A percentile compares a stretch with the other conserved stretches of the same genome.
phyloP scores from a whole-genome alignment of 2,329 filamentous ascomycete species.

The Phialophora chinensis region DNA sequence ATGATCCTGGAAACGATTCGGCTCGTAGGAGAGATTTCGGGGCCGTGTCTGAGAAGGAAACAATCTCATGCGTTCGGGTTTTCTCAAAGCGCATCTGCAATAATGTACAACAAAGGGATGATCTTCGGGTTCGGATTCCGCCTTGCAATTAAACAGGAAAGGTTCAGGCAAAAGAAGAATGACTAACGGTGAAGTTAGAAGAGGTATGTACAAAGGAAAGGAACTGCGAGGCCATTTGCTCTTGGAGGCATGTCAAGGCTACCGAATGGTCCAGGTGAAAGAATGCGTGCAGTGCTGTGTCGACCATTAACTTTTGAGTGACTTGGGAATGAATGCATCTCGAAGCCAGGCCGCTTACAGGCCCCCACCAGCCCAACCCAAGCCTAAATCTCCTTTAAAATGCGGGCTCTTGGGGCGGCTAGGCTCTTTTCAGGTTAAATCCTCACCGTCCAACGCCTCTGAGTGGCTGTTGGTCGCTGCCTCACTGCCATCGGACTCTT shows the following conservation, averaged over 20 bases:
- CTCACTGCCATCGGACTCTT: conserved; percentile 3
- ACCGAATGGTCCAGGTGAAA: conserved; percentile 1
- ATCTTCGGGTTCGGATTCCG: conserved; percentile 11
- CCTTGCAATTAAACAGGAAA: conserved; percentile 14
- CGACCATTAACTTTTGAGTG: background rate
- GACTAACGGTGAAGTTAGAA: conserved; percentile 11
- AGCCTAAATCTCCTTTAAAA: conserved; percentile 10
- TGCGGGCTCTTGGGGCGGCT: conserved; percentile 1
- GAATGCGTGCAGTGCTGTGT: conserved; percentile 3
- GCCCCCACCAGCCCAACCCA: conserved; percentile 3
- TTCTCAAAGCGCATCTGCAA: conserved; percentile 4
- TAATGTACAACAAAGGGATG: conserved; percentile 21
- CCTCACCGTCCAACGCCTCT: background rate
- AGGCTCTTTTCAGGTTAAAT: background rate
- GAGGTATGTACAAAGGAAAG: conserved; percentile 25
- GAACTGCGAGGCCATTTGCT: conserved; percentile 21
- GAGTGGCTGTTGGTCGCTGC: background rate
- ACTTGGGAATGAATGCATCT: background rate
- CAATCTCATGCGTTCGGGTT: background rate
- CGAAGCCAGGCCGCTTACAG: conserved; percentile 9
- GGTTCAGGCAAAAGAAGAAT: background rate
- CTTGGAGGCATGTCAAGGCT: conserved; percentile 9
- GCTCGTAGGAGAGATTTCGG: background rate
- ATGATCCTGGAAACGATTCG: background rate
- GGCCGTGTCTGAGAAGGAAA: conserved; percentile 7